These are phyloP conservation scores for Pezicula neosporulosa DNA, from an alignment of 2,329 filamentous ascomycete species.

Conservation along the genomic window DNA sequence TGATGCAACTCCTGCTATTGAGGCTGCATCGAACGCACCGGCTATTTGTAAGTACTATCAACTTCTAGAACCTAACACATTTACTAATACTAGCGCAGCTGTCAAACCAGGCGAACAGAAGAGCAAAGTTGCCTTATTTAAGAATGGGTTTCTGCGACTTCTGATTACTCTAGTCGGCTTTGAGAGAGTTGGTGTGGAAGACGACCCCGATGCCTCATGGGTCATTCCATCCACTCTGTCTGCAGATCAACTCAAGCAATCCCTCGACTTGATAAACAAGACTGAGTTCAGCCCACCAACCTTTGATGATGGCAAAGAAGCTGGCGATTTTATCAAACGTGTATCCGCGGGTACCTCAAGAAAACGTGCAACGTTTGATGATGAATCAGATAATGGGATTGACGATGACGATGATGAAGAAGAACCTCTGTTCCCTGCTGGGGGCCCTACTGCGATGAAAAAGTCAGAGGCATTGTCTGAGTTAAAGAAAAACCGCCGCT, in stretches of 20 bases:
- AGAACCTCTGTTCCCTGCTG: slow-evolving; percentile 65
- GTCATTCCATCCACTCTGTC: slow-evolving; percentile 65
- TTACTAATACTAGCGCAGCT: slow-evolving; percentile 22
- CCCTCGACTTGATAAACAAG: slow-evolving; percentile 69
- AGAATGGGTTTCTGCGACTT: slow-evolving; percentile 82
- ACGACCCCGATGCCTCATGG: slow-evolving; percentile 78
- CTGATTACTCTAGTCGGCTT: slow-evolving; percentile 76
- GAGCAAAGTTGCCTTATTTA: slow-evolving; percentile 75
- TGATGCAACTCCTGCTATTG: slow-evolving; percentile 25
- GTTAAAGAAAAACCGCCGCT: slow-evolving; percentile 56
- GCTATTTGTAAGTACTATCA: slow-evolving; percentile 46
- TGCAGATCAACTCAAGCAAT: slow-evolving; percentile 63
- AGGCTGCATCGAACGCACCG: slow-evolving; percentile 37
- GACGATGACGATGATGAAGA: slow-evolving; percentile 44
- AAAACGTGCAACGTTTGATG: slow-evolving; percentile 63
- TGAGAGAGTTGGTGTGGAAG: slow-evolving; percentile 49
- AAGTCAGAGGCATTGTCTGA: slow-evolving; percentile 50
- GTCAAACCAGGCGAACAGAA: slow-evolving; percentile 55
- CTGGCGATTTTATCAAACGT: slow-evolving; percentile 76
- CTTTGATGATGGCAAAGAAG: slow-evolving; percentile 66
- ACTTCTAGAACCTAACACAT: neutral
- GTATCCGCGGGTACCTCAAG: slow-evolving; percentile 49
- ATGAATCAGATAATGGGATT: slow-evolving; percentile 62
- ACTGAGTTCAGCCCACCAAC: slow-evolving; percentile 74
- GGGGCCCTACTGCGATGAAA: slow-evolving; percentile 58